Evolutionary conservation across 2,329 filamentous ascomycete genomes (phyloP), one percentile per base, ranked within the genome.

Genomic region (Nectriaceae sp.): DNA sequence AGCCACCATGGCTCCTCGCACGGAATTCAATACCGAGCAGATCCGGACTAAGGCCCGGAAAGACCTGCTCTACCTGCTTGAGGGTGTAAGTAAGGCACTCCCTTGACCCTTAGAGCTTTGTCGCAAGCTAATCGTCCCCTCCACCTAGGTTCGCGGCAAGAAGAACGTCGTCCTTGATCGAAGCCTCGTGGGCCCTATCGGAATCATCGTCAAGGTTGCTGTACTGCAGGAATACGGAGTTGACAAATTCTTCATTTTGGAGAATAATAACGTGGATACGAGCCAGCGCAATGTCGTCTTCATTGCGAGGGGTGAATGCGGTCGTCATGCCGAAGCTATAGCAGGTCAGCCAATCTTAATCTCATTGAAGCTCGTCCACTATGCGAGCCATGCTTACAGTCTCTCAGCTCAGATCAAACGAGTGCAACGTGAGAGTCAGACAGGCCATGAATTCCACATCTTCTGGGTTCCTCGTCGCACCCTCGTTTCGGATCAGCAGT

Each of bases 121-220:
- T 29, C 29, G 31, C 46, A 43, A 24, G 44, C 51, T 56, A 50
- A 53, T 44, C 44, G 18, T 29, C 41, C 40, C 36, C 22, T 35
- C 16, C 4, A 11, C n/a, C 49, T 65, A 99, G 94, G 90, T 97
- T 57, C 89, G 93, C 67, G 95, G 95, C 61, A 99, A 97, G 83
- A 99, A 99, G 80, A 97, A 97, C 65, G 78, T 99, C 53, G 89
- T 99, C 44, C 87, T 99, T 65, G 93, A 97, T 69, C 89, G 88
- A 70, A 87, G 86, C 62, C 80, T 99, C 61, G 91, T 93, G 59
- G 94, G 93, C 20, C 90, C 92, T 22, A 82, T 99, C 59, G 90
- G 92, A 50, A 80, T 93, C 50, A 87, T 99, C 59, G 90, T 96
- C 73, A 97, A 97, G 70, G 96, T 97, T 65, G 93, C 93, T 19